Base-by-base conservation (phyloP, 2,329 filamentous ascomycete genomes). In the Verticillium isaacii region DNA sequence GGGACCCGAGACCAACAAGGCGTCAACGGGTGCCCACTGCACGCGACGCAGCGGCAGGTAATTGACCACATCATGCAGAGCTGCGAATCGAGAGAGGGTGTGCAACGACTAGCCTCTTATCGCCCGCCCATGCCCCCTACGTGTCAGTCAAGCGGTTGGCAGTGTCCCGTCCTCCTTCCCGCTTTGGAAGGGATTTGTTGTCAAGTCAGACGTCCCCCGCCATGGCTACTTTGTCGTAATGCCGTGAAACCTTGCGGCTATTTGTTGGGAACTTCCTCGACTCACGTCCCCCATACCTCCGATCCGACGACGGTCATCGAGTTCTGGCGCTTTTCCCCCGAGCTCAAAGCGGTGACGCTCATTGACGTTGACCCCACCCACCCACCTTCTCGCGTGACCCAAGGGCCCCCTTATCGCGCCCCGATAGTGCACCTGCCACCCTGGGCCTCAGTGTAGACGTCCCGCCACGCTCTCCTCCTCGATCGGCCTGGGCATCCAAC, bases 381-480 rank as follows among this genome's bases (percentile, higher is more conserved):
- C 25, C 57, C 57, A 34, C 32, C 45, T 59, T 59, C 54, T 59
- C 58, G 45, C 58, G 58, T 59, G 58, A 59, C 45, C 32, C 2
- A 39, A 25, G n/a, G 57, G 17, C 39, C 34, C 34, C 34, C 56
- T 57, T 50, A 58, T 58, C 39, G 57, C 57, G n/a, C 45, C 29
- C 29, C 23, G 45, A 52, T 52, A 52, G 45, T 19, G 19, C 45
- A 52, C 45, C 45, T 52, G 45, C 45, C 45, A 14, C 45, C 19
- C 45, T 23, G 45, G 45, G 45, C 45, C 9, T 52, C 45, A 23
- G 19, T 52, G 45, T 52, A 52, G 17, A 52, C 45, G n/a, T 19
- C 45, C 45, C 45, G 11, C 19, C 23, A 23, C 19, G n/a, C 45
- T 52, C 45, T 23, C 19, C 45, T 52, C n/a, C 45, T 52, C 45